These are phyloP conservation scores for Panaeolus papilionaceus DNA, from an alignment of 768 basidiomycete species.

Conservation along the genomic window DNA sequence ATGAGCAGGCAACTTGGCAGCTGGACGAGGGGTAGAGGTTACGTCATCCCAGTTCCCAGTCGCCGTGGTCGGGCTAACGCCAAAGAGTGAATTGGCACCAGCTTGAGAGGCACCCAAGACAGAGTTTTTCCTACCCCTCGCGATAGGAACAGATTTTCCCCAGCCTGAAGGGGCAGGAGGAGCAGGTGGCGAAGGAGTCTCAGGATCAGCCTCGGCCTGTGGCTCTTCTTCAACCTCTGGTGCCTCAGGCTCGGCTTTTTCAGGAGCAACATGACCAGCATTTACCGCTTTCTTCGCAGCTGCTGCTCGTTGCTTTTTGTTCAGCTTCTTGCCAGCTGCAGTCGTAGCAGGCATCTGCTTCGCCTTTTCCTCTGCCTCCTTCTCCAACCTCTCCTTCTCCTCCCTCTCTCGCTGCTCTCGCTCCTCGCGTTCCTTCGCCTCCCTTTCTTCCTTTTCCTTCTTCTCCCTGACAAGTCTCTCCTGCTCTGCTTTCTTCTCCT, in stretches of 20 bases:
- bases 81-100: neutral
- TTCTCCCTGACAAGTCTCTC: slow-evolving; percentile 6
- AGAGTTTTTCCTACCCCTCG: slow-evolving; percentile 19
- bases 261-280: slow-evolving; percentile 14
- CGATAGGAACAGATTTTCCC: slow-evolving; percentile 5
- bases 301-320: slow-evolving; percentile 39
- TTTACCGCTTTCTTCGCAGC: slow-evolving; percentile 26
- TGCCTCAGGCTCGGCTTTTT: slow-evolving; percentile 13
- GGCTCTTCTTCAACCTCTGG: slow-evolving; percentile 13
- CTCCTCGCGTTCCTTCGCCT: slow-evolving; percentile 6
- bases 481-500: slow-evolving; percentile 20
- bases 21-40: slow-evolving; percentile 31
- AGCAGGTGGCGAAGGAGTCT: slow-evolving; percentile 22
- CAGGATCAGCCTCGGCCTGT: slow-evolving; percentile 22
- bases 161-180: slow-evolving; percentile 12
- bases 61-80: slow-evolving; percentile 4
- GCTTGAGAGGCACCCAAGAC: neutral
- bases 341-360: slow-evolving; percentile 19
- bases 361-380: slow-evolving; percentile 15
- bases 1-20: slow-evolving; percentile 32
- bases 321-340: slow-evolving; percentile 32
- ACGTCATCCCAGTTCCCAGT: slow-evolving; percentile 21
- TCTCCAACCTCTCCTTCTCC: slow-evolving; percentile 17
- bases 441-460: slow-evolving; percentile 4
- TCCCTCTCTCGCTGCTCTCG: neutral